These are phyloP conservation scores for Oropetium thomaeum DNA, from an alignment of 176 grass and related monocot genomes.

Conservation along the genomic window DNA sequence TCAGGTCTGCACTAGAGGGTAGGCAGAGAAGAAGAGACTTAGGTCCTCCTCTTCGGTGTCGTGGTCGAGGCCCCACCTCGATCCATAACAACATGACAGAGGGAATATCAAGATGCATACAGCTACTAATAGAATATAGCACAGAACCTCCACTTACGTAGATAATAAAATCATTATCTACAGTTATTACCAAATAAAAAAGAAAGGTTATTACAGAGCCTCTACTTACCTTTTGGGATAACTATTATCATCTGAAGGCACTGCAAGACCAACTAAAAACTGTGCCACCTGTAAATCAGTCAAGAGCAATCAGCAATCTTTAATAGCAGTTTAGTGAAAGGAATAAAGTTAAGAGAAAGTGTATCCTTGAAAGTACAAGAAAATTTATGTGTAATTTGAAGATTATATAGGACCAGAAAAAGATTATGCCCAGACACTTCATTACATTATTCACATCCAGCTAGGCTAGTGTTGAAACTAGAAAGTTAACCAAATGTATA, in stretches of 20 bases:
- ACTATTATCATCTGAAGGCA: slow-evolving; percentile 72
- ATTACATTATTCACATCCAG: slow-evolving; percentile 19
- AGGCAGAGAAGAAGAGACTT: no score
- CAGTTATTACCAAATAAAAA: no score
- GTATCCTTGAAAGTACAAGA: slow-evolving; percentile 6
- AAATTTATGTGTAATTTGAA: neutral
- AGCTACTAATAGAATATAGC: neutral
- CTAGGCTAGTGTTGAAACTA: slow-evolving; percentile 11
- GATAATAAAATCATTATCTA: no score
- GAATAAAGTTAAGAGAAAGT: neutral
- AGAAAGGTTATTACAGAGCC: slow-evolving; percentile 18
- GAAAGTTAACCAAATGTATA: neutral
- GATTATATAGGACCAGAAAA: slow-evolving; percentile 1
- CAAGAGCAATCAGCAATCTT: slow-evolving; percentile 21
- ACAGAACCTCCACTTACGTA: no score
- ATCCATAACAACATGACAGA: no score
- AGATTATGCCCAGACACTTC: neutral
- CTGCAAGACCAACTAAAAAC: slow-evolving; percentile 92
- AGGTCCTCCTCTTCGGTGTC: no score
- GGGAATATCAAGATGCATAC: neutral
- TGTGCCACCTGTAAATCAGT: slow-evolving; percentile 70
- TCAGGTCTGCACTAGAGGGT: no score
- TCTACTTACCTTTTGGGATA: slow-evolving; percentile 69
- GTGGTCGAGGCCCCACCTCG: no score
- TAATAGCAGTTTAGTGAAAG: slow-evolving; percentile 20